Evolutionary conservation across 2,329 filamentous ascomycete genomes (phyloP), one percentile per base, ranked within the genome.

Genomic region (Coniochaeta sp.): DNA sequence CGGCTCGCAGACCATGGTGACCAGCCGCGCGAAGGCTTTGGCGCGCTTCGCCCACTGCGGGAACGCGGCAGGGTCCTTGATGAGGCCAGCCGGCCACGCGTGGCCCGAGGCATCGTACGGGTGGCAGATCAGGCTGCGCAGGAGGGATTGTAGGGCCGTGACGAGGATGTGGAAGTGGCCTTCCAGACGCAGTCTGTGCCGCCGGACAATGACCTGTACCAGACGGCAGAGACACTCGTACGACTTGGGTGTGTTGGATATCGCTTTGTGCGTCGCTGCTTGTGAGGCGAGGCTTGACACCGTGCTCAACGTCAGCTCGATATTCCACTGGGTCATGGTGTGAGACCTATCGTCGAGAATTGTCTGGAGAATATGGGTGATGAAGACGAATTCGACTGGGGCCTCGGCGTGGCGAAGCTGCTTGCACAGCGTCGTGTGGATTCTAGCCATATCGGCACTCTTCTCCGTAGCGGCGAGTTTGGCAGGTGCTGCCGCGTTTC

Each of bases 111-210:
- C 44, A 26, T 63, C 64, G 36, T 73, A 69, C 7, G 75, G 72
- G 12, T 76, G 71, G 2, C 73, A 66, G 36, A 87, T 73, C 19
- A 88, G 77, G 38, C 77, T 76, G 24, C 74, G 73, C 38, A 88
- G 76, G n/a, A 88, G 79, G 3, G 79, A 72, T 65, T 86, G 81
- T 61, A 88, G 72, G 2, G 78, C 72, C 38, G 77, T 72, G 55
- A 86, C 71, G 5, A 87, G 74, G 52, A 87, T 72, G 66, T 86
- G 85, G 65, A 85, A 84, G 63, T 85, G 85, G 1, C 84, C 84
- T 65, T 86, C 81, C 1, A 88, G 74, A 10, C 85, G 83, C 50
- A 84, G 75, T 4, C 85, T 77, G 69, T 88, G 83, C 55, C 83
- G 81, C 67, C 80, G 80, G 67, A 88, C 80, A 40, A 88, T 72